Percentiles rank a stretch among this genome's conserved stretches.
Evolutionary conservation across 768 basidiomycete species (phyloP).

Genomic region (Boletus reticuloceps): DNA sequence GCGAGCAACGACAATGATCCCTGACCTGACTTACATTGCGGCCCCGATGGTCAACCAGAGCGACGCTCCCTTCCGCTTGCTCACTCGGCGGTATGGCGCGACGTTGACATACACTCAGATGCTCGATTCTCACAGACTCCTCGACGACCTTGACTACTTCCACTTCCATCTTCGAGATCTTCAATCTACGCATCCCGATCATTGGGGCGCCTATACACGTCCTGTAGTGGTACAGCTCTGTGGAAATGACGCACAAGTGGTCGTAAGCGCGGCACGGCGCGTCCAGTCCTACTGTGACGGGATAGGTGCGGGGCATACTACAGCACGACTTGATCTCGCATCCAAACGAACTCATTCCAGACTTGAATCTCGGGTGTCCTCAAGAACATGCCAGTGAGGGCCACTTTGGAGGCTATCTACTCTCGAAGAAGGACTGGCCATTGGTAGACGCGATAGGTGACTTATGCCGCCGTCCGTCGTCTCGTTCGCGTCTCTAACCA

Average conservation of each 20-base stretch:
- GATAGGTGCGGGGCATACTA: constrained; percentile 48
- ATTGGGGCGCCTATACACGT: constrained; percentile 24
- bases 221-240: constrained; percentile 73
- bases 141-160: constrained; percentile 63
- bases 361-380: constrained; percentile 81
- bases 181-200: constrained; percentile 15
- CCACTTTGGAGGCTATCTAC: constrained; percentile 75
- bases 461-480: not conserved
- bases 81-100: constrained; percentile 60
- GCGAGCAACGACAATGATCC: constrained; percentile 10
- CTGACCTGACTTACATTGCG: constrained; percentile 43
- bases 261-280: constrained; percentile 60
- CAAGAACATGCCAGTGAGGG: constrained; percentile 64
- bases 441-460: constrained; percentile 62
- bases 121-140: constrained; percentile 60
- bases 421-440: constrained; percentile 71
- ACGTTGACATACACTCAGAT: constrained; percentile 77
- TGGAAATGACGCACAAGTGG: constrained; percentile 62
- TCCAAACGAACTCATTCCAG: constrained; percentile 34
- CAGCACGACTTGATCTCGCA: not conserved
- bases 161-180: constrained; percentile 63
- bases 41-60: constrained; percentile 84
- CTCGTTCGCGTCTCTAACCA: not conserved
- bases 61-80: constrained; percentile 68
- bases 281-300: constrained; percentile 62